Base-by-base conservation (phyloP, 164 flowering plant genomes). In the Liriodendron chinense region DNA sequence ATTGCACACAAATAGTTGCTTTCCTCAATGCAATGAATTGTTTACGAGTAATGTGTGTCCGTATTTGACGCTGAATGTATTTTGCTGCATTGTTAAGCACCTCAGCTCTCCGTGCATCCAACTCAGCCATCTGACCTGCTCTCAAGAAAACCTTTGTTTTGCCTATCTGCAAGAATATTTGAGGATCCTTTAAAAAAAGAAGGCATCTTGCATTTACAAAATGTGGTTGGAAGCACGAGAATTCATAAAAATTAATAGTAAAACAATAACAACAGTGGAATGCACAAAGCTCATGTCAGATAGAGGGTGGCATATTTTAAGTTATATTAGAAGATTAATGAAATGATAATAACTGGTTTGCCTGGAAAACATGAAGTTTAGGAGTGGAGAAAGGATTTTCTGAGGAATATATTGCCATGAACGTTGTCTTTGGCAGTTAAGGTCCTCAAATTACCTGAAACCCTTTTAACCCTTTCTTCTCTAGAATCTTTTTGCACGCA, bases 61-160 rank as follows among this genome's bases (percentile, higher is more conserved):
- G 86, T 49, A 78, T 77, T 78, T 84, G 77, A 76, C 87, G 80
- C 80, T 92, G 98, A 75, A 92, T 89, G 69, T 76, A 75, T 77
- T 81, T 84, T 47, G 92, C 97, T 68, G 95, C 87, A 74, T 70
- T 80, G 69, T 83, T 82, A 69, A 86, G 92, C 67, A 84, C 70
- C 78, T 76, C 82, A 69, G 89, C 84, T 85, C 96, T 90, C 69
- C 78, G 82, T 65, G 94, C 88, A 89, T 96, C 99, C 77, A 96
- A 78, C 80, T 92, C 94, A 70, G 97, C 99, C 97, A 92, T 91
- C 79, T 91, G 97, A 70, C 97, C 97, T 77, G 96, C 94, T 85
- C 93, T 87, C 50, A 92, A 80, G 80, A 94, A 94, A 74, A 96
- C 82, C 81, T 91, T 90, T 71, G 96, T 83, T 78, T 91, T 81